Conservation (phyloP, 768 basidiomycete species). For the Rhizopogon salebrosus region DNA sequence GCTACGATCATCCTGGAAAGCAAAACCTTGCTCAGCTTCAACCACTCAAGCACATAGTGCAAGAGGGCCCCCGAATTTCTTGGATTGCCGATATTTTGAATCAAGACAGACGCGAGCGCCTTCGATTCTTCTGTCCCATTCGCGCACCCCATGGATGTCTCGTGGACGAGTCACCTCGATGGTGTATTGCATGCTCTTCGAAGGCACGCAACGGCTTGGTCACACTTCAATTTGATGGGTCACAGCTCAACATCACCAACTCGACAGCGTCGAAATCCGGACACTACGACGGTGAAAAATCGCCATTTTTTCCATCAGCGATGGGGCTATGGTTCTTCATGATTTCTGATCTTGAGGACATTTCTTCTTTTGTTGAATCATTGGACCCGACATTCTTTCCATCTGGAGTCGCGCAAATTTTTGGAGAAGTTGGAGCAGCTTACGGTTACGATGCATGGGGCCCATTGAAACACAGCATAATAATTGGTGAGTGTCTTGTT, state of each 20-base stretch:
- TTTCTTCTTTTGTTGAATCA: neutral
- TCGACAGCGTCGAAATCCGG: neutral
- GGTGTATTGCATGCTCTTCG: neutral
- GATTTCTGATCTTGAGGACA: neutral
- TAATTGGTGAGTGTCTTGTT: conserved; percentile 11
- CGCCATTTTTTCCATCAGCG: neutral
- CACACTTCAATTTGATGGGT: neutral
- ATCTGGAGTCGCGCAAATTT: neutral
- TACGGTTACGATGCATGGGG: neutral
- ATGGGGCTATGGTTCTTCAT: neutral
- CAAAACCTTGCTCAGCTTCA: neutral
- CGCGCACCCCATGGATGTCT: neutral
- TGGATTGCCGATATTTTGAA: neutral
- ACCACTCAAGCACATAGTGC: neutral
- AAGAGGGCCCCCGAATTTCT: neutral
- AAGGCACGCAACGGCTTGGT: neutral
- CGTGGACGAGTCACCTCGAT: neutral
- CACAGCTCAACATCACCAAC: neutral
- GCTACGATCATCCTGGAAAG: neutral
- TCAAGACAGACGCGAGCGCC: neutral
- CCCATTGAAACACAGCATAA: neutral
- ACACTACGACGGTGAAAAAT: conserved; percentile 4
- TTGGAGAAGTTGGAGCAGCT: neutral
- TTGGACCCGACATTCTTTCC: neutral
- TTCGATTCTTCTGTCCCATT: neutral